Conservation (phyloP, 2,329 filamentous ascomycete species). For the Harringtonia aguacate region DNA sequence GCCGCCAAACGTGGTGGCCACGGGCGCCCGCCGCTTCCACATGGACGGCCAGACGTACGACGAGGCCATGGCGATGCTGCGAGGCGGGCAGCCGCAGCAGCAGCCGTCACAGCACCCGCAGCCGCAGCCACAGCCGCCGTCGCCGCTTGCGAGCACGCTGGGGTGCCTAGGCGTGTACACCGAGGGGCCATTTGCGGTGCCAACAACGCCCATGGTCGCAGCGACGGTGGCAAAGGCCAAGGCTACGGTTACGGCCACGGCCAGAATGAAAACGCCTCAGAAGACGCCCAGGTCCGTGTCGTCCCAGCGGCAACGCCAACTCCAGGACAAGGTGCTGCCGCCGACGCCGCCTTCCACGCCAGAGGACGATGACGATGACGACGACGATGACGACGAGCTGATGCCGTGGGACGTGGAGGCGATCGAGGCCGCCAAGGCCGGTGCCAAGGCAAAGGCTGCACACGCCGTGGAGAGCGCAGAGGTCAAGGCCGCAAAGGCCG, state of each 20-base stretch:
- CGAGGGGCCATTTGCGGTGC: neutral
- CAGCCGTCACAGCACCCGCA: neutral
- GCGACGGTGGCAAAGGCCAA: neutral
- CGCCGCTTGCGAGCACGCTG: too few relatives aligned
- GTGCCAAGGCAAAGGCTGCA: too few relatives aligned
- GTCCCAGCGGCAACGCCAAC: too few relatives aligned
- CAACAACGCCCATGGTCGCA: neutral
- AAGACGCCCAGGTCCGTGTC: too few relatives aligned
- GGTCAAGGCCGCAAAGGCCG: too few relatives aligned
- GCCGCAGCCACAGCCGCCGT: neutral
- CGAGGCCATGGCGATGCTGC: neutral
- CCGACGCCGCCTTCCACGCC: too few relatives aligned
- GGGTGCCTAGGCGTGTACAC: too few relatives aligned
- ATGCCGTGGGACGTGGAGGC: slow-evolving; percentile 9
- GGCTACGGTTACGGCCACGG: too few relatives aligned
- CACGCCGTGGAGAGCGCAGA: too few relatives aligned
- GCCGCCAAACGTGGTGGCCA: too few relatives aligned
- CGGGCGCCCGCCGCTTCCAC: neutral
- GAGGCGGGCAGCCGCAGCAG: neutral
- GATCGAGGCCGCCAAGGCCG: slow-evolving; percentile 8
- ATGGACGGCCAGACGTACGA: slow-evolving; percentile 2
- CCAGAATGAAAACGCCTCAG: too few relatives aligned
- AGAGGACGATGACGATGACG: neutral
- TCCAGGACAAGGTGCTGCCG: too few relatives aligned
- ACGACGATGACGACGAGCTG: slow-evolving; percentile 3